These are phyloP conservation scores for Terfezia boudieri DNA, from an alignment of 495 filamentous ascomycete species.

Conservation along the genomic window DNA sequence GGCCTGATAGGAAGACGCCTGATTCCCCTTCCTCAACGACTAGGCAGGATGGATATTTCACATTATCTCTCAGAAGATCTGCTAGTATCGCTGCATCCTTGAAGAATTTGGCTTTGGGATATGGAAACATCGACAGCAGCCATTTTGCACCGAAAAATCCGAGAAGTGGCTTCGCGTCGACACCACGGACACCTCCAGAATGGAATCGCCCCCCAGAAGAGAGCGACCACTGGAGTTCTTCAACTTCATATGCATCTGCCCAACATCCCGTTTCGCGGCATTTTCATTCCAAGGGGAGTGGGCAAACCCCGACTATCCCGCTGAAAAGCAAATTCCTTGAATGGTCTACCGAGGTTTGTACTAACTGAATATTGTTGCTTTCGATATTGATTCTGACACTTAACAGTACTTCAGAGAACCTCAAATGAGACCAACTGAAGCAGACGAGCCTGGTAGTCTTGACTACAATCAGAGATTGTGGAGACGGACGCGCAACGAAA, in stretches of 20 bases:
- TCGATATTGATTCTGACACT: conserved; percentile 16
- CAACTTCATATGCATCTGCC: conserved; percentile 51
- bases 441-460: conserved; percentile 88
- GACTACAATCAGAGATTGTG: conserved; percentile 93
- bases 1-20: conserved; percentile 23
- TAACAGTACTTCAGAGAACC: conserved; percentile 81
- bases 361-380: conserved; percentile 4
- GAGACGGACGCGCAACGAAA: conserved; percentile 80
- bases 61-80: conserved; percentile 39
- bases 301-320: conserved; percentile 39
- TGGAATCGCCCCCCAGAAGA: conserved; percentile 60
- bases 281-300: conserved; percentile 38
- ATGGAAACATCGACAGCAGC: conserved; percentile 20
- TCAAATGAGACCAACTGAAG: conserved; percentile 90
- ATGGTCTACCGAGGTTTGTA: conserved; percentile 67
- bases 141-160: not conserved
- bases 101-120: conserved; percentile 42
- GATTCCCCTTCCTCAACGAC: conserved; percentile 27
- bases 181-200: conserved; percentile 31
- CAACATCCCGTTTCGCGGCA: conserved; percentile 51
- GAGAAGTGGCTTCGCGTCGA: not conserved
- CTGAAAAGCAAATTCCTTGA: conserved; percentile 67
- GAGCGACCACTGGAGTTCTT: conserved; percentile 42
- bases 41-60: conserved; percentile 43
- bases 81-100: conserved; percentile 51